Conservation (phyloP, 495 filamentous ascomycete genomes). For the Parmelia sp. region DNA sequence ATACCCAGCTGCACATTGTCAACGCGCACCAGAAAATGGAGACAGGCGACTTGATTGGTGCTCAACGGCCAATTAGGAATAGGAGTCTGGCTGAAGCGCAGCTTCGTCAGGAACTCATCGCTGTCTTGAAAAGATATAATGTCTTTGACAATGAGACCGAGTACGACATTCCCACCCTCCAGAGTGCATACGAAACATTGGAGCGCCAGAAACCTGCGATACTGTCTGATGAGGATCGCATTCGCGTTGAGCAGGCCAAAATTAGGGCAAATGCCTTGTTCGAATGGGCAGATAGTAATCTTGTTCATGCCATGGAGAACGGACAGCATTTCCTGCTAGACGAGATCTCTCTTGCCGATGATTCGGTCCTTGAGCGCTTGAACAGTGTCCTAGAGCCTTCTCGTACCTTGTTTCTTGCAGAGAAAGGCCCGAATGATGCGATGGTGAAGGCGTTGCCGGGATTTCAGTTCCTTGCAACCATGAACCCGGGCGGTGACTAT, state of each 20-base stretch:
- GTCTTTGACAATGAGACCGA: conserved; percentile 11
- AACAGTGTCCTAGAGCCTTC: conserved; percentile 96
- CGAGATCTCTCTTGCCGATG: conserved; percentile 95
- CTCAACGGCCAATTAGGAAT: conserved; percentile 86
- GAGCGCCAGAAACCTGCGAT: conserved; percentile 29
- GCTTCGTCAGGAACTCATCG: conserved; percentile 55
- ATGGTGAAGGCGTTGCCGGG: conserved; percentile 69
- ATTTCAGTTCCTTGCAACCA: conserved; percentile 95
- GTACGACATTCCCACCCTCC: conserved; percentile 37
- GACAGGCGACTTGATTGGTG: conserved; percentile 93
- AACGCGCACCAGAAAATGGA: conserved; percentile 98
- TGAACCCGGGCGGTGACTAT: conserved; percentile 98
- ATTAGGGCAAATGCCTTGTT: conserved; percentile 73
- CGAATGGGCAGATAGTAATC: conserved; percentile 90
- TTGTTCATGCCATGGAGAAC: conserved; percentile 91
- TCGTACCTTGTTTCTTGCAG: conserved; percentile 80
- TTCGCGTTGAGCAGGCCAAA: conserved; percentile 53
- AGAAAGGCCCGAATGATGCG: conserved; percentile 80
- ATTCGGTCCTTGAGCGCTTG: conserved; percentile 91
- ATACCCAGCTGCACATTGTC: conserved; percentile 71
- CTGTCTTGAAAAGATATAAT: conserved; percentile 32
- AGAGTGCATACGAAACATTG: conserved; percentile 44
- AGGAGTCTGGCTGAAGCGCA: conserved; percentile 61
- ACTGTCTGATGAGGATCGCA: conserved; percentile 45
- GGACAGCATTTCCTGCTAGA: conserved; percentile 90